Evolutionary conservation across 208 protist genomes (phyloP).

Genomic region (Angomonas ambiguus): DNA sequence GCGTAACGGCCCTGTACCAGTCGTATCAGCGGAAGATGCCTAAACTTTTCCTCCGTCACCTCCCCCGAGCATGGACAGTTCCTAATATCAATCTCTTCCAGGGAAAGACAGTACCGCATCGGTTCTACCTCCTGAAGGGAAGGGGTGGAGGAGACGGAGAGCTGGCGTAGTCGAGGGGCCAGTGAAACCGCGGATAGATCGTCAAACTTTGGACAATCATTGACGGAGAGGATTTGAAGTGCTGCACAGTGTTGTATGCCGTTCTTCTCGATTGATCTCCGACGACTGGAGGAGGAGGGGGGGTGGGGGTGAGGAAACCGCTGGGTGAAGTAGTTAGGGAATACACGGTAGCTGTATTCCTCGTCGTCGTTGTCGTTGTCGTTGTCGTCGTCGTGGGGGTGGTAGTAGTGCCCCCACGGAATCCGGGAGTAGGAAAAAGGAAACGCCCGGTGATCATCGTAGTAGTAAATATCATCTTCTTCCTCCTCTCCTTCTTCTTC

Average conservation of each 20-base stretch:
- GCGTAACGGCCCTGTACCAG: neutral
- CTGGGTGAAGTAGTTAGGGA: neutral
- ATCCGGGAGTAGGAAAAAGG: neutral
- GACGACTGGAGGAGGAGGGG: neutral
- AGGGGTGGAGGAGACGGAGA: neutral
- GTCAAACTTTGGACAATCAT: neutral
- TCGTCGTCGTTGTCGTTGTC: neutral
- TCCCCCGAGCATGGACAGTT: slow-evolving; percentile 4
- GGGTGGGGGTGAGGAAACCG: no score
- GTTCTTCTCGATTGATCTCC: neutral
- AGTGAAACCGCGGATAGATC: neutral
- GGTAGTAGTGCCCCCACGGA: neutral
- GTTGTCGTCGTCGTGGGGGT: neutral
- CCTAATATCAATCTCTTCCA: neutral
- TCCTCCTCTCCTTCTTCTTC: neutral
- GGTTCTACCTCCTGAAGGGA: neutral
- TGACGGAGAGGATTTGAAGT: neutral
- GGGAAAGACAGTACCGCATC: neutral
- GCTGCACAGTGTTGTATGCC: neutral
- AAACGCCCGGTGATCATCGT: neutral
- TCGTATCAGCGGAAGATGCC: slow-evolving; percentile 3
- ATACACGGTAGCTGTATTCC: neutral
- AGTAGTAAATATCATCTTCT: neutral
- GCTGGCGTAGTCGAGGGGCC: neutral
- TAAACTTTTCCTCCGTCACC: slow-evolving; percentile 9